A percentile compares a stretch with the other conserved stretches of the same genome.
Conservation (phyloP, 441 rosid genomes). For the Metrosideros polymorpha region DNA sequence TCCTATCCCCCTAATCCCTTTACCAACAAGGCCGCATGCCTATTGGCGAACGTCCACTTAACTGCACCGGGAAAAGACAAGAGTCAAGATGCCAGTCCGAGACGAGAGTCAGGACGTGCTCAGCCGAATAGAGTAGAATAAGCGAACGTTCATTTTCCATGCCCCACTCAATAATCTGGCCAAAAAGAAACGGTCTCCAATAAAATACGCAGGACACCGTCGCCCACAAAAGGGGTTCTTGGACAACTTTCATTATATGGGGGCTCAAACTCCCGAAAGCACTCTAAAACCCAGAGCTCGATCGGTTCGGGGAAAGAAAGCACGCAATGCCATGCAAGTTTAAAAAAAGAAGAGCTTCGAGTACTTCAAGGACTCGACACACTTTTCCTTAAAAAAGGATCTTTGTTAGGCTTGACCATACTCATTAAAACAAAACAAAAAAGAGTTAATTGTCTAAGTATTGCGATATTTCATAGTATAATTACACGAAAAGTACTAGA, state of each 20-base stretch:
- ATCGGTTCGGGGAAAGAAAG: neutral
- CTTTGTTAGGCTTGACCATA: neutral
- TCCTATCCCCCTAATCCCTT: no score
- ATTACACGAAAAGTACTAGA: neutral
- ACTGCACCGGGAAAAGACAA: neutral
- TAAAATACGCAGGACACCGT: neutral
- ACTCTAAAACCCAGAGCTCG: neutral
- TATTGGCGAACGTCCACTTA: no score
- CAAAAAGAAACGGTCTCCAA: neutral
- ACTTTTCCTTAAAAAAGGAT: neutral
- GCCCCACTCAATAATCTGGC: neutral
- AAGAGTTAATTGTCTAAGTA: neutral
- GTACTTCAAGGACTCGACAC: neutral
- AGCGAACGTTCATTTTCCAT: neutral
- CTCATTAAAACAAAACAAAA: neutral
- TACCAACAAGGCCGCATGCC: no score
- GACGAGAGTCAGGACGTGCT: neutral
- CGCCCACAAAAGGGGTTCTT: neutral
- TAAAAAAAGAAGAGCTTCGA: neutral
- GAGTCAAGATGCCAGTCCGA: neutral
- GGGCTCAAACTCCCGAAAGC: neutral
- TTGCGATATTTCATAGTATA: neutral
- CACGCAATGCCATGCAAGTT: neutral
- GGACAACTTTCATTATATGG: neutral
- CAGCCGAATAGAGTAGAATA: neutral